A percentile compares a stretch with the other conserved stretches of the same genome.
These are phyloP conservation scores for Tetrahymena malaccensis DNA, from an alignment of 73 alveolate species.

Conservation along the genomic window DNA sequence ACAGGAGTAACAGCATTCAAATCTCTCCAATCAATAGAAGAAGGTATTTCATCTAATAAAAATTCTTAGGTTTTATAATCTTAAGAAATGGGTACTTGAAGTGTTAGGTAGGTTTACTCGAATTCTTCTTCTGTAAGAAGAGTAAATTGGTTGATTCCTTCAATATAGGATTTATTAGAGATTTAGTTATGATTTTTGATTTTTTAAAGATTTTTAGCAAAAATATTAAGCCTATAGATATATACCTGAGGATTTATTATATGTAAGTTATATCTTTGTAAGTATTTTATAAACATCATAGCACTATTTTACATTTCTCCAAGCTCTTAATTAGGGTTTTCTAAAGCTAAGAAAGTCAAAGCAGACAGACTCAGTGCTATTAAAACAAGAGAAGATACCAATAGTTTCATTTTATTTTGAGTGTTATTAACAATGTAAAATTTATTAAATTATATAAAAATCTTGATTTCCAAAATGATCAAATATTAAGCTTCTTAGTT, in stretches of 20 bases:
- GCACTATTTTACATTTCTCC: background rate
- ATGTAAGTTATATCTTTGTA: background rate
- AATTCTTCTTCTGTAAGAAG: slow-evolving; percentile 52
- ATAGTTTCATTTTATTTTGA: background rate
- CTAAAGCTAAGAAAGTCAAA: background rate
- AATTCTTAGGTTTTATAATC: background rate
- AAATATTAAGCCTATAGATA: slow-evolving; percentile 26
- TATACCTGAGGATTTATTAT: background rate
- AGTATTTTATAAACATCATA: background rate
- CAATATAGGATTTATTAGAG: background rate
- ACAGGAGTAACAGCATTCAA: slow-evolving; percentile 67
- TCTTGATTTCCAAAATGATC: no score
- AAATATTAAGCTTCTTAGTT: no score
- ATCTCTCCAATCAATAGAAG: slow-evolving; percentile 47
- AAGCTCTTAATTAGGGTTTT: background rate
- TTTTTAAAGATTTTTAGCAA: slow-evolving; percentile 2
- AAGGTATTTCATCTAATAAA: background rate
- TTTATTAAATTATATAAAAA: no score
- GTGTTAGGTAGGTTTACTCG: slow-evolving; percentile 24
- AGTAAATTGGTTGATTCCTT: slow-evolving; percentile 33
- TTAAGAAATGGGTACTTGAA: background rate
- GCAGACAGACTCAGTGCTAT: background rate
- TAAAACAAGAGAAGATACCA: background rate
- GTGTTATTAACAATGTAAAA: no score
- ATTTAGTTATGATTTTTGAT: background rate